Percentiles rank a stretch among this genome's conserved stretches.
phyloP scores from a whole-genome alignment of 768 basidiomycete genomes.

The Panaeolus papilionaceus region DNA sequence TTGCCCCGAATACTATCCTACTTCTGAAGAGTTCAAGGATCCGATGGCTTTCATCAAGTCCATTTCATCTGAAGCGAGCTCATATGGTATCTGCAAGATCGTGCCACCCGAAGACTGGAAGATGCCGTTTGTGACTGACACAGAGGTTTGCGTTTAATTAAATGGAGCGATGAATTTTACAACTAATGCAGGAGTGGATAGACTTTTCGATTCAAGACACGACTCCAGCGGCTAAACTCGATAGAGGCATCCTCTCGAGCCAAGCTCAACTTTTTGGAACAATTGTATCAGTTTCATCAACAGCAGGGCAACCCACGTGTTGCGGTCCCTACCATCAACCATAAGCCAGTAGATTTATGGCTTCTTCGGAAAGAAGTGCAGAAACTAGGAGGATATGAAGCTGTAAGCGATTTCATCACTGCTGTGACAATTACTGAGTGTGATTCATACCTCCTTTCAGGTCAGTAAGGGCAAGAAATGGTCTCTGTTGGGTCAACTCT shows the following conservation, averaged over 20 bases:
- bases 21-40: constrained; percentile 90
- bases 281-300: constrained; percentile 95
- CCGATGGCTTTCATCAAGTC: constrained; percentile 92
- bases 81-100: constrained; percentile 95
- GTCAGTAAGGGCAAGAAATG: constrained; percentile 87
- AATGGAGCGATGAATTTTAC: constrained; percentile 35
- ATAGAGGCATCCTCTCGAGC: constrained; percentile 97
- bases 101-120: constrained; percentile 93
- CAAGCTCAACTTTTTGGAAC: constrained; percentile 96
- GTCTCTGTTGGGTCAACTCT: constrained; percentile 81
- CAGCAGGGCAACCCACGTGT: constrained; percentile 93
- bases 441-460: constrained; percentile 45
- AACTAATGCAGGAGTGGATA: constrained; percentile 44
- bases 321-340: constrained; percentile 92
- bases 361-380: constrained; percentile 91
- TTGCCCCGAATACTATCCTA: constrained; percentile 90
- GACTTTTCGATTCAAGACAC: constrained; percentile 95
- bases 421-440: constrained; percentile 24
- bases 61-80: constrained; percentile 71
- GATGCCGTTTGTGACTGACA: constrained; percentile 95
- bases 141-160: constrained; percentile 68
- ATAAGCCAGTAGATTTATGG: constrained; percentile 94
- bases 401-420: constrained; percentile 53
- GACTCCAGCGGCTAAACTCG: constrained; percentile 92
- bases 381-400: constrained; percentile 86